Percentiles rank a stretch among this genome's conserved stretches.
These are phyloP conservation scores for Fusarium buxicola DNA, from an alignment of 2,329 filamentous ascomycete genomes.

Conservation along the genomic window DNA sequence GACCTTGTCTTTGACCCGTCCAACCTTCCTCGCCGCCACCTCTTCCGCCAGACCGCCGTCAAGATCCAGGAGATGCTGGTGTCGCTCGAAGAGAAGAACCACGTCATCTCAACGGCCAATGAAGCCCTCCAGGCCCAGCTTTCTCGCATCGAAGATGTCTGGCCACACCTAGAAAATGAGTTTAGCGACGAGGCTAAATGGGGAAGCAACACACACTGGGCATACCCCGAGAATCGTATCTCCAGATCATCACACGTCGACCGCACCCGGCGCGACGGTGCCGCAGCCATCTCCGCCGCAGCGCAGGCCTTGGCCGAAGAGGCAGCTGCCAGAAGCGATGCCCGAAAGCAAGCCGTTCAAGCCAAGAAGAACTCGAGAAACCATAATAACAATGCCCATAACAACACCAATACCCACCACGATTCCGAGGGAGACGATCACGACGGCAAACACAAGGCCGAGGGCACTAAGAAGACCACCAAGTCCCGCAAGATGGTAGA, in stretches of 20 bases:
- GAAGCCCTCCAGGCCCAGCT: constrained; percentile 89
- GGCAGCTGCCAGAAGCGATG: constrained; percentile 84
- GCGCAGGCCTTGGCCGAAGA: constrained; percentile 84
- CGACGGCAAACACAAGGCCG: constrained; percentile 61
- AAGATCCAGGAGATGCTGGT: constrained; percentile 87
- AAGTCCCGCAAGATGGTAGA: constrained; percentile 74
- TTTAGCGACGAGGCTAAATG: constrained; percentile 95
- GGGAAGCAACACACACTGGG: constrained; percentile 94
- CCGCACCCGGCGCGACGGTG: constrained; percentile 81
- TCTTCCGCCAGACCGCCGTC: constrained; percentile 82
- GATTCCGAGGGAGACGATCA: constrained; percentile 86
- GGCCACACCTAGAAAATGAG: constrained; percentile 86
- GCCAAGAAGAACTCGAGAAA: constrained; percentile 79
- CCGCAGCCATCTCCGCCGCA: constrained; percentile 80
- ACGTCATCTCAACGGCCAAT: constrained; percentile 92
- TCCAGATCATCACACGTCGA: constrained; percentile 74
- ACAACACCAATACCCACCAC: constrained; percentile 35
- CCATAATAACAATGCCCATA: constrained; percentile 52
- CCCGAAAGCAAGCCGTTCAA: constrained; percentile 82
- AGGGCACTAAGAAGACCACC: constrained; percentile 71
- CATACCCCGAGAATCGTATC: constrained; percentile 87
- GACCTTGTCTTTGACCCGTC: constrained; percentile 63
- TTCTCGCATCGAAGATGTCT: constrained; percentile 85
- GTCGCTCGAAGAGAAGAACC: constrained; percentile 96
- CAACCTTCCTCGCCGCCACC: constrained; percentile 74